Percentiles rank a stretch among this genome's conserved stretches.
phyloP scores from a whole-genome alignment of 139 green algal species.

The Medakamo hakoo region DNA sequence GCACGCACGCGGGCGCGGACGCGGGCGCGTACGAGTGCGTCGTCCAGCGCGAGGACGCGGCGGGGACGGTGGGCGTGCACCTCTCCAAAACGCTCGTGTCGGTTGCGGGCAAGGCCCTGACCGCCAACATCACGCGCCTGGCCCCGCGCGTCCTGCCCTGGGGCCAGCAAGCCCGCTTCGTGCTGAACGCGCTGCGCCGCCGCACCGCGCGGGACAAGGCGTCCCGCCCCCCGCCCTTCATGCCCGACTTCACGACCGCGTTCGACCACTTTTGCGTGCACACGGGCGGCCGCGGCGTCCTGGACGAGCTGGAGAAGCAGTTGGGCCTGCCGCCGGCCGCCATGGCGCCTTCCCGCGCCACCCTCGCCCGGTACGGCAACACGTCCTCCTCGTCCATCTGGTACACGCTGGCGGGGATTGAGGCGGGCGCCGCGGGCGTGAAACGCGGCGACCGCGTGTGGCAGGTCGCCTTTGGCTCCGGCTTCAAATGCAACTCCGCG shows the following conservation, averaged over 20 bases:
- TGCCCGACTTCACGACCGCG: slow-evolving; percentile 93
- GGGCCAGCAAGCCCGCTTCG: slow-evolving; percentile 87
- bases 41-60: slow-evolving; percentile 54
- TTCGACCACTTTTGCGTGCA: slow-evolving; percentile 99
- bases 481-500: slow-evolving; percentile 90
- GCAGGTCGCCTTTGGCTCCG: slow-evolving; percentile 33
- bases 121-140: slow-evolving; percentile 95
- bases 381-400: slow-evolving; percentile 39
- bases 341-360: slow-evolving; percentile 59
- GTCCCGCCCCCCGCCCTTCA: slow-evolving; percentile 57
- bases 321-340: slow-evolving; percentile 43
- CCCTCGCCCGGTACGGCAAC: slow-evolving; percentile 58
- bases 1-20: slow-evolving; percentile 82
- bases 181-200: slow-evolving; percentile 67
- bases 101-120: slow-evolving; percentile 60
- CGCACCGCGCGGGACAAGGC: slow-evolving; percentile 41
- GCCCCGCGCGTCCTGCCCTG: slow-evolving; percentile 86
- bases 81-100: slow-evolving; percentile 86
- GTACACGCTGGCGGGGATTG: slow-evolving; percentile 45
- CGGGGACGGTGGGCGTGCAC: slow-evolving; percentile 45
- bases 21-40: slow-evolving; percentile 78
- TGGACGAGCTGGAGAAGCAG: slow-evolving; percentile 96
- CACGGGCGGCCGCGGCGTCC: slow-evolving; percentile 79
- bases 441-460: slow-evolving; percentile 23
- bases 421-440: slow-evolving; percentile 25